Evolutionary conservation across 2,329 filamentous ascomycete species (phyloP), one percentile per base, ranked within the genome.

Genomic region (Lasiodiplodia citricola): DNA sequence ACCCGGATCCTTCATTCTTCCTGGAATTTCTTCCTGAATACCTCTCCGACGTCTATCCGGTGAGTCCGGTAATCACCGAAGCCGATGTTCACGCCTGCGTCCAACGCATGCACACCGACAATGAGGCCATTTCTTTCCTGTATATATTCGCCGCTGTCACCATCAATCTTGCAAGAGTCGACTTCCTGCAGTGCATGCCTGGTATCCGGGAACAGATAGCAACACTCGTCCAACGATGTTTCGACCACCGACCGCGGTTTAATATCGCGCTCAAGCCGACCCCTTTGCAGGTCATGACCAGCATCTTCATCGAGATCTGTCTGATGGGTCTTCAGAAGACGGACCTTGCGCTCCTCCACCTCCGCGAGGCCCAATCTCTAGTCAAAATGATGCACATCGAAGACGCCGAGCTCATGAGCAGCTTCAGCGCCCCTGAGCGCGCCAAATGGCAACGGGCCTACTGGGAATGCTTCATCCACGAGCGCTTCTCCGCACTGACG

Each of bases 301-400:
- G 90, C 66, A 93, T 92, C 79, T 94, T 95, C 77, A 78, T 95
- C 31, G 94, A 92, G 73, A 90, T 87, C 47, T 90, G 90, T 69
- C 88, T 91, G 76, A 90, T 91, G 70, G 90, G 88, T 47, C 81
- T 92, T 57, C 91, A 93, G 71, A 84, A 90, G 76, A 91, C 94
- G 76, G 89, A 91, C 71, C 89, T 90, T 77, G 92, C 91, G 1
- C 95, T 92, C 92, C 94, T 90, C 75, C 89, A 93, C 76, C 82
- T 95, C 11, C 88, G 92, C 31, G 92, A 96, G 79, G 91, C 91
- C 6, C 90, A 89, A 1, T 94, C 92, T 6, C 83, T 95, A 78
- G 47, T 64, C 44, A 64, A 64, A n/a, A 64, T 64, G 60, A 16
- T 37, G 10, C 79, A 82, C 13, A 78, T 84, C 21, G 80, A 83